These are phyloP conservation scores for Mortierella sp. DNA, from an alignment of 371 early-diverging fungal species.

Conservation along the genomic window DNA sequence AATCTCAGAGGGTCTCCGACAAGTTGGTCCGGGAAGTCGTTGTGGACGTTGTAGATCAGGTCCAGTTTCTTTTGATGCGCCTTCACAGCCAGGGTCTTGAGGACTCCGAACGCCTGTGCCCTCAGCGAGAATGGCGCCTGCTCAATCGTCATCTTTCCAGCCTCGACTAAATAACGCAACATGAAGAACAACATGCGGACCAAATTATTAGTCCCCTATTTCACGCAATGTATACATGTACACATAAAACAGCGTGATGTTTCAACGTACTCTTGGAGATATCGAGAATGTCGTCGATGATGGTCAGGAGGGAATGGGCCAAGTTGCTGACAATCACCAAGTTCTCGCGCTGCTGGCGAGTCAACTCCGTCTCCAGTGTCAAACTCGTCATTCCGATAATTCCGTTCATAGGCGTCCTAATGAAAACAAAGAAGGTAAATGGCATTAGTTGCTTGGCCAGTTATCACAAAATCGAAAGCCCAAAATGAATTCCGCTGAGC, in stretches of 20 bases:
- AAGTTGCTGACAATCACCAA: constrained; percentile 77
- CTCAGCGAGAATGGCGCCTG: constrained; percentile 76
- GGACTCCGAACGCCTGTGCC: constrained; percentile 70
- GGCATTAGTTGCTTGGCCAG: too few relatives aligned
- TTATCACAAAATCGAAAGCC: too few relatives aligned
- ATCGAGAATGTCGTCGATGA: constrained; percentile 87
- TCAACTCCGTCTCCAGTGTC: constrained; percentile 75
- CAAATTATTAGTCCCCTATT: neutral
- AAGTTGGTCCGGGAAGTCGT: constrained; percentile 74
- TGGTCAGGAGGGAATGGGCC: constrained; percentile 76
- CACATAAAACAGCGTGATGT: too few relatives aligned
- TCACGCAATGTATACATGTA: too few relatives aligned
- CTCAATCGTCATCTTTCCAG: constrained; percentile 81
- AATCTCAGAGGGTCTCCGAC: constrained; percentile 84
- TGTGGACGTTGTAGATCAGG: constrained; percentile 72
- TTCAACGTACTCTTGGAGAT: constrained; percentile 75
- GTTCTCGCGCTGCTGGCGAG: constrained; percentile 81
- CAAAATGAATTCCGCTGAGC: too few relatives aligned
- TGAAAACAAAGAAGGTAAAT: constrained; percentile 21
- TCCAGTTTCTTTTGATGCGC: constrained; percentile 77
- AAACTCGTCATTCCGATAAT: constrained; percentile 83
- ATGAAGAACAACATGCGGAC: neutral
- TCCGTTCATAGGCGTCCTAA: constrained; percentile 85
- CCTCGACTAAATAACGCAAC: constrained; percentile 64
- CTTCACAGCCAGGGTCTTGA: constrained; percentile 77